Base-by-base conservation (phyloP, 352 stramenopile species). In the Phytophthora cryptogea region DNA sequence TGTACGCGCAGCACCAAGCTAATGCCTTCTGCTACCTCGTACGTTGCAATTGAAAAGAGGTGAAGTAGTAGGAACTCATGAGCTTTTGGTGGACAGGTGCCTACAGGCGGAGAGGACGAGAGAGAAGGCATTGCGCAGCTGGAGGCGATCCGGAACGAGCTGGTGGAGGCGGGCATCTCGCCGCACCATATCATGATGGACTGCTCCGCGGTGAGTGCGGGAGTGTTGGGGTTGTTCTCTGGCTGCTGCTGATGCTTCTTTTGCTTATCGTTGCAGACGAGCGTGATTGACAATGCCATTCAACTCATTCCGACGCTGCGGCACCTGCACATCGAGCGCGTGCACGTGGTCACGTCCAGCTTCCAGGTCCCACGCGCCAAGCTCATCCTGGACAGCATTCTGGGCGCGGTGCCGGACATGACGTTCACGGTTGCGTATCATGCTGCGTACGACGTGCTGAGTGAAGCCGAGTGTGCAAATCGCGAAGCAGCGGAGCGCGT, bases 101-200 rank as follows among this genome's bases (percentile, higher is more conserved):
- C 39, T 10, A 46, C 47, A 48, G 72, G 52, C 8, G 76, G 71
- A 1, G 74, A 76, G 43, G 75, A 86, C 33, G 55, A 60, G 44
- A 51, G 70, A 26, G 71, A 86, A 26, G 68, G 70, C 40, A 66
- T 83, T 5, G 54, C 69, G 6, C 76, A 88, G 60, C 74, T 53
- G 6, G 80, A 88, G 28, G 60, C 71, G 13, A 81, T 82, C 23
- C 72, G 80, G 35, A 81, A 84, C 8, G 76, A 71, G 23, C 70
- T 88, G 9, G 63, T 83, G 14, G 64, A 69, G 14, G 56, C 61
- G n/a, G 78, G 80, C 36, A 74, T 90, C 41, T 86, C 80, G 4
- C 76, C 76, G 10, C 78, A 90, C 48, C 78, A 88, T 51, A 83
- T 88, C 46, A 50, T 87, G 66, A 88, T 88, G 78, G 73, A 86